Percentiles rank a stretch among this genome's conserved stretches.
These are phyloP conservation scores for Dendrobium catenatum DNA, from an alignment of 106 monocot genomes.

Conservation along the genomic window DNA sequence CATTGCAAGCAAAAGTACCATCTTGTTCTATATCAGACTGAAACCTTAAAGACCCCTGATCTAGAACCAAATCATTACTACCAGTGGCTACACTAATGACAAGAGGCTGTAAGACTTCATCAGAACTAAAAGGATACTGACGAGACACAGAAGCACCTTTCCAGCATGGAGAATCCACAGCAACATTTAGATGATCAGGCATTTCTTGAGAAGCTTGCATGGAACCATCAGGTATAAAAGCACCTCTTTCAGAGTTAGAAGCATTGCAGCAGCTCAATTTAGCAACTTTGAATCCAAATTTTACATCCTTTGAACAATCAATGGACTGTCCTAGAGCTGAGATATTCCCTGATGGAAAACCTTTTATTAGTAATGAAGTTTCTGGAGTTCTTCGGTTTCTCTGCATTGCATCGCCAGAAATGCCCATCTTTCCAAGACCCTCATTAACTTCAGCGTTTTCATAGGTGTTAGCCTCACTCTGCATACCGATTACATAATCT, in stretches of 20 bases:
- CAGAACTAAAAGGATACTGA: slow-evolving; percentile 23
- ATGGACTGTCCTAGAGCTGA: background rate
- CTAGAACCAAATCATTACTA: slow-evolving; percentile 14
- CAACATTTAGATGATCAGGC: slow-evolving; percentile 37
- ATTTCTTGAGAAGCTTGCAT: slow-evolving; percentile 23
- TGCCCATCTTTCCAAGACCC: slow-evolving; percentile 1
- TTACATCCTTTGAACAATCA: background rate
- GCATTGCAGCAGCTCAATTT: slow-evolving; percentile 9
- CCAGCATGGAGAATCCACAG: slow-evolving; percentile 76
- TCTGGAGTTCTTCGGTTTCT: background rate
- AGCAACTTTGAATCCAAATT: slow-evolving; percentile 9
- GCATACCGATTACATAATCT: slow-evolving; percentile 10
- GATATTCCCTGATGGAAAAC: background rate
- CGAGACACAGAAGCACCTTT: slow-evolving; percentile 39
- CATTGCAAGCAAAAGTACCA: slow-evolving; percentile 8
- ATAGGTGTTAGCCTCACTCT: slow-evolving; percentile 3
- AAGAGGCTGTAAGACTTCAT: slow-evolving; percentile 7
- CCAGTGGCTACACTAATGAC: slow-evolving; percentile 4
- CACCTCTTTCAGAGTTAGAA: background rate
- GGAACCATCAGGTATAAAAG: slow-evolving; percentile 15
- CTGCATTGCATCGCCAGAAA: background rate
- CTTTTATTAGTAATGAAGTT: slow-evolving; percentile 8
- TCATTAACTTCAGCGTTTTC: slow-evolving; percentile 14
- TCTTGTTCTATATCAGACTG: background rate
- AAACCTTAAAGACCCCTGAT: slow-evolving; percentile 5